A percentile compares a stretch with the other conserved stretches of the same genome.
phyloP scores from a whole-genome alignment of 192 early-diverging fungal genomes.

The Coemansia sp. region DNA sequence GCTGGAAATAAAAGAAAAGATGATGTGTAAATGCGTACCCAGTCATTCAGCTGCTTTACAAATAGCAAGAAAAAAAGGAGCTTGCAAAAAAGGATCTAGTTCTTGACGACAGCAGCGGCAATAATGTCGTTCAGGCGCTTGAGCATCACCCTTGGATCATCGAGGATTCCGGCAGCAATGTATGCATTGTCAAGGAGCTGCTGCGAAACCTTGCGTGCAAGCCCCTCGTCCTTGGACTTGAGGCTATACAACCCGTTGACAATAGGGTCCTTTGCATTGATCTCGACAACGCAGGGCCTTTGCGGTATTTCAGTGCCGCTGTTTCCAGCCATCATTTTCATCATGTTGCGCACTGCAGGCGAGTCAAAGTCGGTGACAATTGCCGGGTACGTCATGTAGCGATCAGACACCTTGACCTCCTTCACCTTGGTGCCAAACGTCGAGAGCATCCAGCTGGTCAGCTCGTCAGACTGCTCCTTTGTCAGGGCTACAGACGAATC shows the following conservation, averaged over 20 bases:
- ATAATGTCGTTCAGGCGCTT: conserved; percentile 67
- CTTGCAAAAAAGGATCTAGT: background rate
- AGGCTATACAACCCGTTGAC: conserved; percentile 66
- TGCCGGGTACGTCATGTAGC: conserved; percentile 70
- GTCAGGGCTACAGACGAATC: conserved; percentile 47
- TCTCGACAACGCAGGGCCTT: conserved; percentile 69
- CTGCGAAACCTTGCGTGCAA: conserved; percentile 67
- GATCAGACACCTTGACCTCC: conserved; percentile 70
- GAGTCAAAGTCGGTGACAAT: conserved; percentile 75
- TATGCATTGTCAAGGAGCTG: conserved; percentile 77
- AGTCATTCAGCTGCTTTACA: no score
- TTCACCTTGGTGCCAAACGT: conserved; percentile 66
- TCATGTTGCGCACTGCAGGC: conserved; percentile 66
- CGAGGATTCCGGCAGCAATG: conserved; percentile 74
- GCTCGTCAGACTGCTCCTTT: conserved; percentile 58
- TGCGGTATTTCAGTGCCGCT: conserved; percentile 51
- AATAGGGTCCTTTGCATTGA: conserved; percentile 69
- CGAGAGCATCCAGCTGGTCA: conserved; percentile 62
- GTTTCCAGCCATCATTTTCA: conserved; percentile 56
- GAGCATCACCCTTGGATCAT: conserved; percentile 76
- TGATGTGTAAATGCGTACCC: no score
- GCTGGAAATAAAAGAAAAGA: no score
- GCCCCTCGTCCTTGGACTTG: conserved; percentile 58
- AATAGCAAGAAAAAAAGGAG: background rate
- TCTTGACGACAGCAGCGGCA: conserved; percentile 19